Base-by-base conservation (phyloP, 345 rosid genomes). In the Eucalyptus marginata region DNA sequence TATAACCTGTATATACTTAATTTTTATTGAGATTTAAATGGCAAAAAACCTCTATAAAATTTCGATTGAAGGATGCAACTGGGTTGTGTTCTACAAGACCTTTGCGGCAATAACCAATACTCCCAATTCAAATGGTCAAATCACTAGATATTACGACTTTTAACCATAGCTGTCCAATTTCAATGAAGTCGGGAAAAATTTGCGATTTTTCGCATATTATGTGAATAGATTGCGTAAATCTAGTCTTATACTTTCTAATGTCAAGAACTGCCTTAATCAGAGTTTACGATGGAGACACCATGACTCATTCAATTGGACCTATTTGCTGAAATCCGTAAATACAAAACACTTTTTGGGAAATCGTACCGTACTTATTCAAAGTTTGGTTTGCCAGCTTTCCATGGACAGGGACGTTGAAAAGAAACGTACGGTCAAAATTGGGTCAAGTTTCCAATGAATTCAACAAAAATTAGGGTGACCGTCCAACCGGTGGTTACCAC, bases 101-200 rank as follows among this genome's bases (percentile, higher is more conserved):
- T 33, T 33, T 9, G 6, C 0, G 7, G 40, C 24, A 17, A 68
- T 33, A 33, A 40, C 25, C 13, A 5, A 5, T 33, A 9, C 13
- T 8, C 4, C 44, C 25, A 68, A 68, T 0, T 68, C 13, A 40
- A 33, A 33, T 2, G 4, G 13, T 33, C 7, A 20, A 20, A 62
- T 62, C 2, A 29, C 10, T 62, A 13, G 0, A 13, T 29, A 7
- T 6, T 13, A 2, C 0, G 5, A 15, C 18, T 62, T 29, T 62
- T 62, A 62, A 62, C 0, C 4, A 13, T 62, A 29, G 33, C 9
- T 15, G 9, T 29, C 10, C 17, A 14, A 62, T 62, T 9, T 29
- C 9, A 62, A 13, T 29, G 1, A 29, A 62, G 5, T 62, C 1
- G 0, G 36, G 0, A 29, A 1, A 62, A 29, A 29, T n/a, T 29